Base-by-base conservation (phyloP, 73 alveolate species). In the Stentor roeselii region DNA sequence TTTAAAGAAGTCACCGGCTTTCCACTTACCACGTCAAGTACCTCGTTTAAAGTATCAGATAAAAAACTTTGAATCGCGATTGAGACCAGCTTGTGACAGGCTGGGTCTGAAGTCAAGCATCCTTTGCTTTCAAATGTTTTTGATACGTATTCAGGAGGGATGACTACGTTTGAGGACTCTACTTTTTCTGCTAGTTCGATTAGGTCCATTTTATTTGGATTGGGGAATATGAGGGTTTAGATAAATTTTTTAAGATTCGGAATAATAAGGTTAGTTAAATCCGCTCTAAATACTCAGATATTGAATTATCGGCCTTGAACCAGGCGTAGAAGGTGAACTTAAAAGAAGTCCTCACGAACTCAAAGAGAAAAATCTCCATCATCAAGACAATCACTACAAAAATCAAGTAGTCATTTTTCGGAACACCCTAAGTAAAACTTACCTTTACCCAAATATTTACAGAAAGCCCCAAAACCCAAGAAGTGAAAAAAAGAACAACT, bases 141-240 rank as follows among this genome's bases (percentile, higher is more conserved):
- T 15, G 80, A n/a, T 27, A 67, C 80, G 2, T 67, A 67, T 2
- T 67, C 80, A 30, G 80, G 80, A 67, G 80, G 80, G 11, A 67
- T 67, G 1, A 67, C 41, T 30, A 31, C 11, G 14, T 60, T 50
- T 50, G 67, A 50, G 67, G 30, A 11, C 67, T 50, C 67, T 11
- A 50, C 67, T 21, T 50, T 50, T 6, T 50, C 67, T 50, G 21
- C 21, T 50, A 50, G 67, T 21, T 6, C 30, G 6, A 50, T 11
- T 11, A 50, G 67, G 67, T 50, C 67, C 67, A 50, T 50, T 50
- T 50, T n/a, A n/a, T n/a, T n/a, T n/a, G n/a, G n/a, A n/a, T n/a
- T n/a, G n/a, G n/a, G n/a, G n/a, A n/a, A n/a, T n/a, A n/a, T n/a
- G n/a, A n/a, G n/a, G n/a, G n/a, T n/a, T n/a, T n/a, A n/a, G n/a